phyloP scores from a whole-genome alignment of 2,329 filamentous ascomycete species.

The Arthroderma sp. region DNA sequence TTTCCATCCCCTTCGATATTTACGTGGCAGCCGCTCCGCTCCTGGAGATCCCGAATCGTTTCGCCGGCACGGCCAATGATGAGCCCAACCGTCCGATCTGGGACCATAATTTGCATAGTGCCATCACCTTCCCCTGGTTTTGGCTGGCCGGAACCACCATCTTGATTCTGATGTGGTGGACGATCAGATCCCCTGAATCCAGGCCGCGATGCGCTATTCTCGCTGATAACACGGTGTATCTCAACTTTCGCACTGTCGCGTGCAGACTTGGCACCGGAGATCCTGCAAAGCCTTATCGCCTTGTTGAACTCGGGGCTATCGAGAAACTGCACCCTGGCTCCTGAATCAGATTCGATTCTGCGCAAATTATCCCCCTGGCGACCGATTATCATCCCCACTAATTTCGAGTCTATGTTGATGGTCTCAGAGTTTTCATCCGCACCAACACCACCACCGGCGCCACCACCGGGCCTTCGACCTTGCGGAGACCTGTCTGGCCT shows the following conservation, averaged over 20 bases:
- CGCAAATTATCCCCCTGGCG: conserved; percentile 79
- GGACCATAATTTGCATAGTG: conserved; percentile 85
- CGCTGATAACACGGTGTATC: conserved; percentile 78
- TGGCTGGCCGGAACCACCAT: neutral
- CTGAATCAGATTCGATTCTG: conserved; percentile 69
- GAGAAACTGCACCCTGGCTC: conserved; percentile 77
- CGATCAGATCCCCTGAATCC: conserved; percentile 15
- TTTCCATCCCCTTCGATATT: conserved; percentile 91
- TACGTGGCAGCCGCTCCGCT: conserved; percentile 84
- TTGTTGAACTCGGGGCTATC: conserved; percentile 59
- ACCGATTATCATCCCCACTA: conserved; percentile 83
- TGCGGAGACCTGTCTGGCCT: conserved; percentile 46
- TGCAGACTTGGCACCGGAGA: conserved; percentile 58
- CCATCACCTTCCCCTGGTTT: conserved; percentile 53
- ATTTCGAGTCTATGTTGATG: conserved; percentile 71
- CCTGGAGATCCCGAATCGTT: conserved; percentile 83
- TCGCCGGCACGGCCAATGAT: conserved; percentile 91
- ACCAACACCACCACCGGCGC: conserved; percentile 17
- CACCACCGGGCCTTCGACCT: conserved; percentile 21
- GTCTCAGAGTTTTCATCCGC: conserved; percentile 63
- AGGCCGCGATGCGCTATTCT: conserved; percentile 49
- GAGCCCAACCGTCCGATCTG: conserved; percentile 78
- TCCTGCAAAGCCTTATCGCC: conserved; percentile 69
- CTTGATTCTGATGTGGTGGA: conserved; percentile 1
- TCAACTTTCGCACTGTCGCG: conserved; percentile 67